These are phyloP conservation scores for Colletotrichum sp. DNA, from an alignment of 2,329 filamentous ascomycete species.

Conservation along the genomic window DNA sequence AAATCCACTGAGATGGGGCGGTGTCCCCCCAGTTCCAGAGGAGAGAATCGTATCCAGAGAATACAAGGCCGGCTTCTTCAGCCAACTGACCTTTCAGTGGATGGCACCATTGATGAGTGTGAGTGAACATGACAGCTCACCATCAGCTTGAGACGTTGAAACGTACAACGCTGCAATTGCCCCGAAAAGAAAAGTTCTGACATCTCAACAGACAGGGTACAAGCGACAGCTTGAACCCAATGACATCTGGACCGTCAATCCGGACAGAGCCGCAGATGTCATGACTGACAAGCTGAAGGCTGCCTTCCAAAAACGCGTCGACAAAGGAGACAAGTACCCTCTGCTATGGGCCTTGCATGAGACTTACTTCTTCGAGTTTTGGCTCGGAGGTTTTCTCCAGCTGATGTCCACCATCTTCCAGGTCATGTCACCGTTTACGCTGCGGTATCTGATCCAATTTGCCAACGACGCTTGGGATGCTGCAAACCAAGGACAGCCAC, in stretches of 20 bases:
- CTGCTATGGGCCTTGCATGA: constrained; percentile 85
- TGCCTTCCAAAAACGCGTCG: constrained; percentile 72
- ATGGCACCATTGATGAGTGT: constrained; percentile 86
- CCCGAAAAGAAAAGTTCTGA: background rate
- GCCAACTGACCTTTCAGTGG: constrained; percentile 84
- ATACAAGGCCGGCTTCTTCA: constrained; percentile 75
- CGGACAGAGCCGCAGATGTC: constrained; percentile 73
- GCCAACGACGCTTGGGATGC: constrained; percentile 80
- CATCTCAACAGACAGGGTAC: constrained; percentile 71
- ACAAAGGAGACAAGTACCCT: constrained; percentile 73
- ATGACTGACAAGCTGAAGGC: constrained; percentile 70
- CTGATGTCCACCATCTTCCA: constrained; percentile 76
- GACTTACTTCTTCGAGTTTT: constrained; percentile 84
- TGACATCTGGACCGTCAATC: constrained; percentile 91
- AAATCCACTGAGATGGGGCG: constrained; percentile 68
- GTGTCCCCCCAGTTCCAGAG: constrained; percentile 59
- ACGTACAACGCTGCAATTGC: background rate
- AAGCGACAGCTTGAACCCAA: constrained; percentile 80
- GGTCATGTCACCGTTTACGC: constrained; percentile 82
- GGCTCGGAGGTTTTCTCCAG: constrained; percentile 80
- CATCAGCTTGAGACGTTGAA: background rate
- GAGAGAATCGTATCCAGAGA: constrained; percentile 67
- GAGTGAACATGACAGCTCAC: constrained; percentile 33
- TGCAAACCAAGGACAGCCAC: constrained; percentile 48
- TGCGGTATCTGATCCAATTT: constrained; percentile 87